Evolutionary conservation across 2,329 filamentous ascomycete genomes (phyloP), one percentile per base, ranked within the genome.

Genomic region (Didymella exigua): DNA sequence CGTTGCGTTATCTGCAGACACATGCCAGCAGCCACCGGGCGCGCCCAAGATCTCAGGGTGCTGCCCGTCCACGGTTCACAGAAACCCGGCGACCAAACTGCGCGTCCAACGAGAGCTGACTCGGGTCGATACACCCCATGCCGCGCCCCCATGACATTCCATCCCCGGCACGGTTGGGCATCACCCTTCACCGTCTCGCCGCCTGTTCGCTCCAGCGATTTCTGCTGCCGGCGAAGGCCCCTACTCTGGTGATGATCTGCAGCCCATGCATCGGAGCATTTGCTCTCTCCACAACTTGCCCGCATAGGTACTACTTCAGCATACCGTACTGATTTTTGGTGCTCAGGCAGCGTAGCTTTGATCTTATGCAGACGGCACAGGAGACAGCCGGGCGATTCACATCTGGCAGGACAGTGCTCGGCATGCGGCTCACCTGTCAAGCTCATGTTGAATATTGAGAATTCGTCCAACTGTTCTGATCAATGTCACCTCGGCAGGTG

Each of bases 251-350:
- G 40, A 21, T 29, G 52, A 55, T 55, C 52, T 45, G 52, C 52
- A 27, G 44, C 51, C 46, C 34, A 41, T 23, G 7, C 34, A 16
- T 36, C 52, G 51, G 50, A 54, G 51, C 45, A 49, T 49, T 49
- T 27, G 27, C 51, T 43, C 38, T 33, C 51, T 54, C 51, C 38
- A 45, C 51, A 49, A 34, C 51, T 54, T 54, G 45, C 51, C 51
- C 51, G 33, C 51, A 29, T 54, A 34, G 38, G 51, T 54, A 45
- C 37, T 54, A 44, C 44, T 54, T 31, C 37, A 48, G 24, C 44
- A 47, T 37, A 34, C 34, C 37, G 50, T 34, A 29, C 43, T n/a
- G 42, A 44, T 24, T 24, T 30, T 6, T 14, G 19, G 19, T 23
- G n/a, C 40, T 30, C 11, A 19, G 21, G n/a, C 16, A 43, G 14